These are phyloP conservation scores for Thelephora aurantiotincta DNA, from an alignment of 768 basidiomycete species.

Conservation along the genomic window DNA sequence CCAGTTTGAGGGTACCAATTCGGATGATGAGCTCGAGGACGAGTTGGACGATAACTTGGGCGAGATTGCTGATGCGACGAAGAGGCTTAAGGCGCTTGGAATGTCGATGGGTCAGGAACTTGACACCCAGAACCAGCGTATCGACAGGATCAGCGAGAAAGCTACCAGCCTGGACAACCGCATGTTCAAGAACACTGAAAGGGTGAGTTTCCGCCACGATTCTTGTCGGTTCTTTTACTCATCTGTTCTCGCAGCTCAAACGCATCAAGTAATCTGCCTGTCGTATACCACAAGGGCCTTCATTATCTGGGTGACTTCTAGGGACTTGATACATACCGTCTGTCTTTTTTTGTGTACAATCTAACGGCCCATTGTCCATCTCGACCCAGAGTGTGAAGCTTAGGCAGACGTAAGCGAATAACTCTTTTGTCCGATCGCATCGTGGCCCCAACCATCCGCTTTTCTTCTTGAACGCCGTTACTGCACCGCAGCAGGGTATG, in stretches of 20 bases:
- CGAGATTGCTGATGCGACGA: slow-evolving; percentile 68
- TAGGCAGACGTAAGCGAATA: too few relatives aligned
- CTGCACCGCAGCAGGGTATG: too few relatives aligned
- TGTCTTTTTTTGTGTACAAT: too few relatives aligned
- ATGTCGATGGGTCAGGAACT: slow-evolving; percentile 81
- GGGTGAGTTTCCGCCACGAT: slow-evolving; percentile 28
- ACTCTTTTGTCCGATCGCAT: too few relatives aligned
- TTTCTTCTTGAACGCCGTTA: too few relatives aligned
- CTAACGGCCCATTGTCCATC: too few relatives aligned
- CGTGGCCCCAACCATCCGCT: too few relatives aligned
- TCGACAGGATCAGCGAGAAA: slow-evolving; percentile 69
- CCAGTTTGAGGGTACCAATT: slow-evolving; percentile 83
- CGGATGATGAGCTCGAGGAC: slow-evolving; percentile 90
- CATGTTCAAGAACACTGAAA: slow-evolving; percentile 72
- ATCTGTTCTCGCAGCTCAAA: slow-evolving; percentile 17
- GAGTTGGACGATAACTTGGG: slow-evolving; percentile 87
- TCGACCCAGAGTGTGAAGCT: too few relatives aligned
- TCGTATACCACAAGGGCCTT: too few relatives aligned
- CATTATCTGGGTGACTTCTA: too few relatives aligned
- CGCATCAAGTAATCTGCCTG: slow-evolving; percentile 18
- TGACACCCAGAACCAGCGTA: slow-evolving; percentile 69
- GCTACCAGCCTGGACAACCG: slow-evolving; percentile 59
- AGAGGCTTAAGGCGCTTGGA: slow-evolving; percentile 65
- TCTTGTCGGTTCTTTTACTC: not conserved
- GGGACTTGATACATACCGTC: too few relatives aligned